These are phyloP conservation scores for Wickerhamiella qilinensis DNA, from an alignment of 805 yeast species.

Conservation along the genomic window DNA sequence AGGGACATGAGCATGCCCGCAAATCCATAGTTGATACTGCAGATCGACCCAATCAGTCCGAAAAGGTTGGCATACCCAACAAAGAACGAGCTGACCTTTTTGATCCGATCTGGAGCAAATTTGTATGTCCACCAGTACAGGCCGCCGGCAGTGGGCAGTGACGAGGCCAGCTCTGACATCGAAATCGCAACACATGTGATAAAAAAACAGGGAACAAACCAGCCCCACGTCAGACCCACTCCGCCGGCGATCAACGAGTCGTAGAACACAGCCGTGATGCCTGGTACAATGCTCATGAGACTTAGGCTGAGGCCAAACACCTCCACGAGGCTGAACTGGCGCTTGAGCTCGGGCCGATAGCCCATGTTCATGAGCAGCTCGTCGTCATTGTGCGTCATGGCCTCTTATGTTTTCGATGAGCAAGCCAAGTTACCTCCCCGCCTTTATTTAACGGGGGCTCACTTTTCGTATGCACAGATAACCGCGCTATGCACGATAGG, in stretches of 20 bases:
- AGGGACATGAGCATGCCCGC: slow-evolving; percentile 62
- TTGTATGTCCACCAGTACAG: slow-evolving; percentile 55
- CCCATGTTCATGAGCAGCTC: slow-evolving; percentile 33
- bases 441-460: too few relatives aligned
- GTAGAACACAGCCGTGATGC: slow-evolving; percentile 37
- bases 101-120: slow-evolving; percentile 37
- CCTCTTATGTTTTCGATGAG: too few relatives aligned
- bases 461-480: too few relatives aligned
- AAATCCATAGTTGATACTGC: slow-evolving; percentile 50
- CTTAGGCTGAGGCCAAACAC: slow-evolving; percentile 32
- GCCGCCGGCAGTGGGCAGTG: slow-evolving; percentile 55
- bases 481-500: too few relatives aligned
- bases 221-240: slow-evolving; percentile 51
- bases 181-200: slow-evolving; percentile 41
- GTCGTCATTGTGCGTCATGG: slow-evolving; percentile 14
- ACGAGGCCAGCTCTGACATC: slow-evolving; percentile 47
- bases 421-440: too few relatives aligned
- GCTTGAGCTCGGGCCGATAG: slow-evolving; percentile 45
- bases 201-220: slow-evolving; percentile 37
- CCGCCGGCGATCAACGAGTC: slow-evolving; percentile 41
- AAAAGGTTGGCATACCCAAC: slow-evolving; percentile 51
- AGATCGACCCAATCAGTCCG: slow-evolving; percentile 45
- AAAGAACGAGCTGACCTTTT: slow-evolving; percentile 39
- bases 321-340: slow-evolving; percentile 41
- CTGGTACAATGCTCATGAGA: slow-evolving; percentile 45